phyloP scores from a whole-genome alignment of 2,329 filamentous ascomycete species.

The Fusarium devonianum region DNA sequence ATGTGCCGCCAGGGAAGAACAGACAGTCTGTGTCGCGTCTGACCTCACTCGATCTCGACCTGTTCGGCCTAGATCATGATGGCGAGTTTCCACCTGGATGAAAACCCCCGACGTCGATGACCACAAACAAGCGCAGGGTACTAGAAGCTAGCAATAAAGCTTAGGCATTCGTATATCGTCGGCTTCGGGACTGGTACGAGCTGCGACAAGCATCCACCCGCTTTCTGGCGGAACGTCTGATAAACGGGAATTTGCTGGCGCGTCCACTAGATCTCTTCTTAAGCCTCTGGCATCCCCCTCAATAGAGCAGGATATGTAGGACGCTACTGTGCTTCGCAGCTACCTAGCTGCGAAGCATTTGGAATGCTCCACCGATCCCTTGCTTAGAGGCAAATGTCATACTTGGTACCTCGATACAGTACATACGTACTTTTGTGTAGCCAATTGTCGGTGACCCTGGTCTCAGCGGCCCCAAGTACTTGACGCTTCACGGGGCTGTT shows the following conservation, averaged over 20 bases:
- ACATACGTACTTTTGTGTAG: constrained; percentile 28
- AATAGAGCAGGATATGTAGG: constrained; percentile 5
- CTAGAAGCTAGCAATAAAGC: constrained; percentile 30
- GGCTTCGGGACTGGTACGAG: constrained; percentile 17
- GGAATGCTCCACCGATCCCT: constrained; percentile 18
- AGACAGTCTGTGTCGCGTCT: constrained; percentile 2
- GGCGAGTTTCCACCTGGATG: constrained; percentile 4
- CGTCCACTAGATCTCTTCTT: constrained; percentile 18
- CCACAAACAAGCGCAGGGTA: constrained; percentile 21
- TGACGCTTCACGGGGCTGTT: constrained; percentile 7
- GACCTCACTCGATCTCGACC: constrained; percentile 2
- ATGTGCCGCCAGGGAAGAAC: constrained; percentile 14
- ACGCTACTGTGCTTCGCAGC: background rate
- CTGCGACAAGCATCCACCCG: constrained; percentile 6
- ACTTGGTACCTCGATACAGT: constrained; percentile 12
- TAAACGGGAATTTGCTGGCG: constrained; percentile 17
- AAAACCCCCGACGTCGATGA: constrained; percentile 22
- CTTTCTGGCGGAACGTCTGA: background rate
- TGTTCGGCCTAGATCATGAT: constrained; percentile 12
- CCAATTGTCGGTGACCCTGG: constrained; percentile 21
- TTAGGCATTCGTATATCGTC: constrained; percentile 34
- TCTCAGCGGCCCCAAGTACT: constrained; percentile 28
- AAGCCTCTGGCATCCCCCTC: constrained; percentile 22
- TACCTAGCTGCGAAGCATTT: too few species aligned
- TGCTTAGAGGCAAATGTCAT: constrained; percentile 23